Conservation (phyloP, 495 filamentous ascomycete species). For the Neurospora sp. region DNA sequence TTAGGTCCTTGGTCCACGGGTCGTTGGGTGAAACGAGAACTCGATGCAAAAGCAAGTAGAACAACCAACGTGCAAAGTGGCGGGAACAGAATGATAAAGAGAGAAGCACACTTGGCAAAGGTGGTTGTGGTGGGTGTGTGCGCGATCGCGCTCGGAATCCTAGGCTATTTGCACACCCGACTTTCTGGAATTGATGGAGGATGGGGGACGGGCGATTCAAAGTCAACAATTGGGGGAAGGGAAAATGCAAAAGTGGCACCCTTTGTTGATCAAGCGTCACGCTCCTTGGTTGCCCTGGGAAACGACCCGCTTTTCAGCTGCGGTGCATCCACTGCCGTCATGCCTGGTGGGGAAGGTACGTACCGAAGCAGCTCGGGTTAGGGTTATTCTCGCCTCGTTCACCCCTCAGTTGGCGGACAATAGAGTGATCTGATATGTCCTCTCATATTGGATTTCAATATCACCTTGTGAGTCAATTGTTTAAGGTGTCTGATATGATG, state of each 20-base stretch:
- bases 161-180: neutral
- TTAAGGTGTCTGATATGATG: neutral
- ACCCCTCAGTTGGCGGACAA: neutral
- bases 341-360: neutral
- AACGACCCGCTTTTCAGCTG: neutral
- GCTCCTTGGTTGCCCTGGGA: neutral
- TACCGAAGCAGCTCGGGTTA: neutral
- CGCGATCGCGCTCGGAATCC: neutral
- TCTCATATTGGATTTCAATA: neutral
- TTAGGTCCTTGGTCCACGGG: neutral
- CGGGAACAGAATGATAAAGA: neutral
- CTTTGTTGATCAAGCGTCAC: neutral
- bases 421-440: neutral
- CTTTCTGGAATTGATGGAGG: neutral
- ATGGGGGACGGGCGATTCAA: neutral
- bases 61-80: neutral
- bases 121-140: neutral
- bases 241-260: neutral
- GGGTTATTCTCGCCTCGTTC: neutral
- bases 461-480: neutral
- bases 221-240: neutral
- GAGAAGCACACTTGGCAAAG: neutral
- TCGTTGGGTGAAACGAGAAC: neutral
- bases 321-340: neutral
- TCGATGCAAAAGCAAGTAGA: neutral